These are phyloP conservation scores for Malassezia psittaci DNA, from an alignment of 1,284 basidiomycete species.

Conservation along the genomic window DNA sequence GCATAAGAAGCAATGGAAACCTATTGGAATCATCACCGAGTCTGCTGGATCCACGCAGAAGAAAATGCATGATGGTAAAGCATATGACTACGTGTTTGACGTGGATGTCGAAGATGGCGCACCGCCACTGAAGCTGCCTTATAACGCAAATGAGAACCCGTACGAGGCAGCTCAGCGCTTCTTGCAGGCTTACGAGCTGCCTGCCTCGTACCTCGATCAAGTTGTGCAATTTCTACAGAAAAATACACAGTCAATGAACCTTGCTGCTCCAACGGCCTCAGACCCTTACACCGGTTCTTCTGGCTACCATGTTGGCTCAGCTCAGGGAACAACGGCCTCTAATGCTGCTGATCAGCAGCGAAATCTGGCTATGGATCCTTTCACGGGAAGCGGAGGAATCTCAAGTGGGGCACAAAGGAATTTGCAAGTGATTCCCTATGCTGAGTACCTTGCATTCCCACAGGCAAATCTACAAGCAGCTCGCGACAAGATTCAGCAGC, in stretches of 20 bases:
- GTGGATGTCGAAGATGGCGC: constrained; percentile 88
- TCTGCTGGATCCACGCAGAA: constrained; percentile 76
- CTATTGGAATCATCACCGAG: constrained; percentile 90
- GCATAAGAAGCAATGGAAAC: constrained; percentile 64
- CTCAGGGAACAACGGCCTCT: constrained; percentile 42
- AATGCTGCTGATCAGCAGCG: no score
- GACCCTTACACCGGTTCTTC: constrained; percentile 83
- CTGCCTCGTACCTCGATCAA: constrained; percentile 72
- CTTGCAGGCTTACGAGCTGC: constrained; percentile 71
- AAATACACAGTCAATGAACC: constrained; percentile 62
- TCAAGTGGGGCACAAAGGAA: constrained; percentile 17
- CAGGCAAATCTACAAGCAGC: constrained; percentile 80
- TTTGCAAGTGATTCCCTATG: constrained; percentile 36
- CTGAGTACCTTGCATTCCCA: constrained; percentile 60
- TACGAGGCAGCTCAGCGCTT: constrained; percentile 82
- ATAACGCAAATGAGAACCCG: constrained; percentile 74
- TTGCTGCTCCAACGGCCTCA: constrained; percentile 56
- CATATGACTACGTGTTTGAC: constrained; percentile 98
- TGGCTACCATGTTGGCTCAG: constrained; percentile 53
- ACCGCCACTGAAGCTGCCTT: constrained; percentile 86
- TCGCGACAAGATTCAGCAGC: constrained; percentile 68
- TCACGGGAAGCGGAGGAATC: constrained; percentile 33
- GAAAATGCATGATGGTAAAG: constrained; percentile 73
- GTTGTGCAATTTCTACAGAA: constrained; percentile 89
- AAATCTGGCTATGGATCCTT: constrained; percentile 24